Evolutionary conservation across 768 basidiomycete genomes (phyloP).

Genomic region (Phlebiopsis flavidoalba): DNA sequence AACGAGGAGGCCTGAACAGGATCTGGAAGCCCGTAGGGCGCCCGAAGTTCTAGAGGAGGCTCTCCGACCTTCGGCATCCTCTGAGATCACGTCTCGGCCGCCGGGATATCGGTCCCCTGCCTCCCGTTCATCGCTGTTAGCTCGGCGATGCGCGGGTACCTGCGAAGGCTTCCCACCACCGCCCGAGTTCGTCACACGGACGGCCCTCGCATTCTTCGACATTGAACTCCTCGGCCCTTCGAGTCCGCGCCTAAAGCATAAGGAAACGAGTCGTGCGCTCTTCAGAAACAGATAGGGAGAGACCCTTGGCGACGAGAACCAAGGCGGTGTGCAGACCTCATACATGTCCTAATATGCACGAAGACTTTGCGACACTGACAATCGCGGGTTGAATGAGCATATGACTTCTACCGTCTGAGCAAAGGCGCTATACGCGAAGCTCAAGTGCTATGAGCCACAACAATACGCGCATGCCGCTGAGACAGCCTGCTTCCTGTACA

Average conservation of each 20-base stretch:
- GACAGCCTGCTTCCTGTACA: background rate
- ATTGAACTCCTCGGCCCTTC: background rate
- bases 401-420: conserved; percentile 79
- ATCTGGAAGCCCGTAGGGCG: background rate
- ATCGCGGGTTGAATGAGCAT: conserved; percentile 78
- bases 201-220: background rate
- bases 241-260: background rate
- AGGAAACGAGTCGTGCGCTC: background rate
- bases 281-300: too few species aligned
- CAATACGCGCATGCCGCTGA: background rate
- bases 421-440: conserved; percentile 71
- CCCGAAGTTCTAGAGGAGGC: background rate
- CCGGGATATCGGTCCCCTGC: background rate
- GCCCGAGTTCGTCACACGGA: background rate
- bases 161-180: background rate
- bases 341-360: conserved; percentile 69
- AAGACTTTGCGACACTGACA: conserved; percentile 61
- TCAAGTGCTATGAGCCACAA: conserved; percentile 35
- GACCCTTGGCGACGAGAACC: background rate
- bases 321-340: conserved; percentile 19
- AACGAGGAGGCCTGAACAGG: conserved; percentile 6
- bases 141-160: background rate
- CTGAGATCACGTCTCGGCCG: background rate
- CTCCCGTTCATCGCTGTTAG: background rate
- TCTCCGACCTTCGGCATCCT: background rate